Evolutionary conservation across 768 basidiomycete genomes (phyloP).

Genomic region (Naganishia vaughanmartiniae): DNA sequence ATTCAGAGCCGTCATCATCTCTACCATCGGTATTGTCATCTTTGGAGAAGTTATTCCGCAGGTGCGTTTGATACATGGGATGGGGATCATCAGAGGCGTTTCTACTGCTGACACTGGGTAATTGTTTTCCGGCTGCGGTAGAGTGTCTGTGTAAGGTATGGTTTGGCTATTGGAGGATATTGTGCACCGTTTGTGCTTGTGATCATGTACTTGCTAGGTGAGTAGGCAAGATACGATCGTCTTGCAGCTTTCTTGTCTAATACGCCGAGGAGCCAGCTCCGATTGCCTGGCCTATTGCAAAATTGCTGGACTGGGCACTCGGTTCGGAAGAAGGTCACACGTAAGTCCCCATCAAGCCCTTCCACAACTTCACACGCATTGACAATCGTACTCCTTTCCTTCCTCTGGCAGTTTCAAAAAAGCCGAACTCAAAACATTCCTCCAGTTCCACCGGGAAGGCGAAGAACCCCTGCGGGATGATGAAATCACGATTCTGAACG

Average conservation of each 20-base stretch:
- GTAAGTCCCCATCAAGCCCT: constrained; percentile 34
- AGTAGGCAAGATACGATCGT: neutral
- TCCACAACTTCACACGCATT: neutral
- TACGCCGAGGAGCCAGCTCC: constrained; percentile 56
- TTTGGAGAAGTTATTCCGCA: constrained; percentile 65
- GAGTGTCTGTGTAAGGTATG: constrained; percentile 67
- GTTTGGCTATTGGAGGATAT: constrained; percentile 72
- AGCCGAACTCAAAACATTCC: constrained; percentile 55
- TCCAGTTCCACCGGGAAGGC: constrained; percentile 54
- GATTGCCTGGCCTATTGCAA: constrained; percentile 69
- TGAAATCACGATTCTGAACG: constrained; percentile 53
- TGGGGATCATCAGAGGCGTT: neutral
- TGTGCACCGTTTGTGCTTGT: constrained; percentile 71
- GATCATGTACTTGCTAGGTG: constrained; percentile 65
- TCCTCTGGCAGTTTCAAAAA: constrained; percentile 42
- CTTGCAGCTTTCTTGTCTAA: neutral
- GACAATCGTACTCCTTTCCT: neutral
- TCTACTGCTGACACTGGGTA: too few species aligned
- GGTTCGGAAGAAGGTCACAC: constrained; percentile 65
- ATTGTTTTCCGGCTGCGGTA: neutral
- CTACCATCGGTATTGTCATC: constrained; percentile 50
- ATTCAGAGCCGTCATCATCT: constrained; percentile 54
- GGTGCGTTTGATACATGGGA: constrained; percentile 33
- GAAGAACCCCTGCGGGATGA: constrained; percentile 54
- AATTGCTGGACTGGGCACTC: constrained; percentile 74